Percentiles rank a stretch among this genome's conserved stretches.
phyloP scores from a whole-genome alignment of 805 yeast species.

The Candida sithepensis region DNA sequence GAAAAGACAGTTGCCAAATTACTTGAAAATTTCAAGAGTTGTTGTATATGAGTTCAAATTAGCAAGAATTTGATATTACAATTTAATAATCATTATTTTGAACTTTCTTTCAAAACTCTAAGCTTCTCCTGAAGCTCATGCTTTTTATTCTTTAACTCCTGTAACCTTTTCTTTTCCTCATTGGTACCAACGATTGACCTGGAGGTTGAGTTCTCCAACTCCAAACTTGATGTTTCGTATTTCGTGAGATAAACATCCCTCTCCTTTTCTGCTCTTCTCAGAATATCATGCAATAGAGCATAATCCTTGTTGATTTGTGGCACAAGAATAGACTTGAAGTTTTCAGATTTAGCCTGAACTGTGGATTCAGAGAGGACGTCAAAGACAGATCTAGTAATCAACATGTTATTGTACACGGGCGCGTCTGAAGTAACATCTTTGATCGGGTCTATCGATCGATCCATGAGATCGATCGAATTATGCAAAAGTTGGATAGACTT shows the following conservation, averaged over 20 bases:
- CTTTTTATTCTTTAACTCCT: slow-evolving; percentile 1
- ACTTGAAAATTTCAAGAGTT: slow-evolving; percentile 21
- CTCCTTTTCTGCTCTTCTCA: slow-evolving; percentile 33
- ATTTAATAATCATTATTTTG: background rate
- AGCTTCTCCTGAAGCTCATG: slow-evolving; percentile 4
- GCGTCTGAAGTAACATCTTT: slow-evolving; percentile 34
- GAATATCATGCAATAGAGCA: slow-evolving; percentile 30
- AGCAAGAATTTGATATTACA: background rate
- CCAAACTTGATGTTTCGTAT: slow-evolving; percentile 37
- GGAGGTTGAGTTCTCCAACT: slow-evolving; percentile 27
- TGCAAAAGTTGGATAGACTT: slow-evolving; percentile 15
- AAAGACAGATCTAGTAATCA: slow-evolving; percentile 45
- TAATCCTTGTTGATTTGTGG: slow-evolving; percentile 39
- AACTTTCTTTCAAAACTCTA: slow-evolving; percentile 2
- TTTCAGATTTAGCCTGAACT: slow-evolving; percentile 36
- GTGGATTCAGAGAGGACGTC: slow-evolving; percentile 50
- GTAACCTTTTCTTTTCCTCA: slow-evolving; percentile 15
- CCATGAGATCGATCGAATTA: slow-evolving; percentile 16
- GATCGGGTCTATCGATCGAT: slow-evolving; percentile 14
- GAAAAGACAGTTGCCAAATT: slow-evolving; percentile 44
- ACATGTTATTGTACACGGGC: slow-evolving; percentile 35
- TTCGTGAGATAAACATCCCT: slow-evolving; percentile 34
- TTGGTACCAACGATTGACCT: slow-evolving; percentile 5
- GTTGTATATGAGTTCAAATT: slow-evolving; percentile 7
- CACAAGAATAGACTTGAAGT: slow-evolving; percentile 34